A percentile compares a stretch with the other conserved stretches of the same genome.
Evolutionary conservation across 2,329 filamentous ascomycete genomes (phyloP).

Genomic region (Dichotomopilus funicola): DNA sequence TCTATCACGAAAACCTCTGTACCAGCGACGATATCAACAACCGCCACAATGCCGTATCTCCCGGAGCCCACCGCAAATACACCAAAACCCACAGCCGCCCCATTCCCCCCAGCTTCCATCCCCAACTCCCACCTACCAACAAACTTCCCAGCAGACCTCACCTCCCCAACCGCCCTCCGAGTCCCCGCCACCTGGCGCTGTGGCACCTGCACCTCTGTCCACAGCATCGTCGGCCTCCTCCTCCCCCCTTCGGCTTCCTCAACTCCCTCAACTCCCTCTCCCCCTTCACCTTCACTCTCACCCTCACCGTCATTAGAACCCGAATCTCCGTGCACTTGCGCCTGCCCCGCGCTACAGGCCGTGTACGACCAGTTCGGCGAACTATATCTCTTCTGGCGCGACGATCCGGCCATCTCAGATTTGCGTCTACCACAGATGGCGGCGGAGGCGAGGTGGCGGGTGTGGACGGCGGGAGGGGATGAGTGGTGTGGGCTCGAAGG

Average conservation of each 20-base stretch:
- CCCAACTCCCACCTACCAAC: neutral
- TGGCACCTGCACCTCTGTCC: constrained; percentile 19
- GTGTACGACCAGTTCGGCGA: constrained; percentile 26
- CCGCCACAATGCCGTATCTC: neutral
- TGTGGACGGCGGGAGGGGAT: constrained; percentile 19
- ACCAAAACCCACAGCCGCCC: neutral
- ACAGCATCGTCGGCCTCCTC: constrained; percentile 15
- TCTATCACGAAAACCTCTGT: neutral
- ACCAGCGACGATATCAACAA: neutral
- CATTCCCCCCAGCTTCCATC: neutral
- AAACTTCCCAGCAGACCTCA: neutral
- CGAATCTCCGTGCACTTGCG: constrained; percentile 13
- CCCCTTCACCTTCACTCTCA: neutral
- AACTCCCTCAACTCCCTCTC: neutral
- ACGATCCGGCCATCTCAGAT: constrained; percentile 22
- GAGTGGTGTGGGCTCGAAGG: neutral
- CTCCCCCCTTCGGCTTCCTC: too few relatives aligned
- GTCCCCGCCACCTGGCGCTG: constrained; percentile 24
- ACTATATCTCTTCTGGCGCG: constrained; percentile 24
- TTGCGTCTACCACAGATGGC: constrained; percentile 18
- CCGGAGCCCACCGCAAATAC: neutral
- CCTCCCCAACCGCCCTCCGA: constrained; percentile 11
- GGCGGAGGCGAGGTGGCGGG: constrained; percentile 21
- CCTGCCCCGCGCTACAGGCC: constrained; percentile 21
- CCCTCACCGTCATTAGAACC: neutral